These are phyloP conservation scores for Termitomyces heimii DNA, from an alignment of 768 basidiomycete genomes.

Conservation along the genomic window DNA sequence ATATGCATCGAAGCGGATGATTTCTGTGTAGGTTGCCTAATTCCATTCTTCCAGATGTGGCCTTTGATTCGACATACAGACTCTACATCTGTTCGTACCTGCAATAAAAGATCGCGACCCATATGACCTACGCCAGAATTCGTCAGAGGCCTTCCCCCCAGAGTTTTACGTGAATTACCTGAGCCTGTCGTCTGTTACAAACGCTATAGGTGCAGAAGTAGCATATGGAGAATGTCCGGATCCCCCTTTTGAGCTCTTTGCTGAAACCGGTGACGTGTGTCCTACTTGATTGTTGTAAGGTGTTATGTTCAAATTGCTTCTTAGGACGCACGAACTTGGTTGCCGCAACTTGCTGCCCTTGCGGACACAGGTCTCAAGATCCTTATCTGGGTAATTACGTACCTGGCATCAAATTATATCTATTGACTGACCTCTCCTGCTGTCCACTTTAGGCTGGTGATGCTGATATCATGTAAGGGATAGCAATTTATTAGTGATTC, in stretches of 20 bases:
- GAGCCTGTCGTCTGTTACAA: constrained; percentile 24
- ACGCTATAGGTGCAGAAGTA: constrained; percentile 36
- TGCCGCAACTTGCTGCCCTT: constrained; percentile 43
- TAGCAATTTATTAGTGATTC: neutral
- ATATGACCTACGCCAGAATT: constrained; percentile 54
- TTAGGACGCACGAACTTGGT: constrained; percentile 46
- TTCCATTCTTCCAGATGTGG: neutral
- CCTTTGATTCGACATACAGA: constrained; percentile 19
- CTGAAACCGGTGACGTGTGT: constrained; percentile 50
- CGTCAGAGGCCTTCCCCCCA: constrained; percentile 48
- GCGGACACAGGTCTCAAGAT: constrained; percentile 36
- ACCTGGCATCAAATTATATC: neutral
- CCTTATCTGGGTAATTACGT: constrained; percentile 40
- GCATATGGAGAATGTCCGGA: constrained; percentile 44
- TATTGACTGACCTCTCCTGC: constrained; percentile 7
- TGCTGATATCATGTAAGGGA: constrained; percentile 44
- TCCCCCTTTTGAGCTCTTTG: constrained; percentile 34
- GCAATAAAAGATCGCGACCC: constrained; percentile 47
- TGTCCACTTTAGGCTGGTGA: constrained; percentile 32
- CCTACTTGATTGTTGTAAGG: constrained; percentile 20
- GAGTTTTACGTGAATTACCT: constrained; percentile 50
- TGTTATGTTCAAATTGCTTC: constrained; percentile 9
- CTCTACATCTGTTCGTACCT: constrained; percentile 39
- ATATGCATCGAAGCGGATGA: constrained; percentile 47
- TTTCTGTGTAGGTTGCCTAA: constrained; percentile 42